Conservation (phyloP, 2,329 filamentous ascomycete species). For the Penicillium sp. region DNA sequence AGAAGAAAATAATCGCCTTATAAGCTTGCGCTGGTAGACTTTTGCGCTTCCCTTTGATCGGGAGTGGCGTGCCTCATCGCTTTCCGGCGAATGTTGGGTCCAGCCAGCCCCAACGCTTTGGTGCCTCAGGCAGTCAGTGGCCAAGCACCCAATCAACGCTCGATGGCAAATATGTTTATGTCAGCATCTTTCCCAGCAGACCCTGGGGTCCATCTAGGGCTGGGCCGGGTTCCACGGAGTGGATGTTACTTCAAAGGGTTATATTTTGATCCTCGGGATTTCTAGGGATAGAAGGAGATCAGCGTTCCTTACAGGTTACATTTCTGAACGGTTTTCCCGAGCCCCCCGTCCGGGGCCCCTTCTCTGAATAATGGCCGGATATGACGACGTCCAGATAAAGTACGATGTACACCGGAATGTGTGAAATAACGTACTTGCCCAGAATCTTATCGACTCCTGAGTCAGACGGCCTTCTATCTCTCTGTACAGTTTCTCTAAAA, state of each 20-base stretch:
- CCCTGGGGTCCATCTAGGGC: neutral
- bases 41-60: constrained; percentile 4
- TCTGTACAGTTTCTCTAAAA: too few species aligned
- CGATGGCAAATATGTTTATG: constrained; percentile 1
- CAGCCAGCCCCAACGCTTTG: constrained; percentile 34
- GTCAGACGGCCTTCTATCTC: too few species aligned
- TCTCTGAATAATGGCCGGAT: neutral
- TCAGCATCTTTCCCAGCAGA: neutral
- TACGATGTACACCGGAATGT: neutral
- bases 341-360: neutral
- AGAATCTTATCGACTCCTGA: neutral
- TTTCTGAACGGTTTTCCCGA: neutral
- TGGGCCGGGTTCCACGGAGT: neutral
- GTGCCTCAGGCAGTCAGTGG: constrained; percentile 10
- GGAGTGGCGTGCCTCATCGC: constrained; percentile 19
- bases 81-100: constrained; percentile 30
- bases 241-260: neutral
- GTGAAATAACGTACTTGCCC: neutral
- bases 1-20: constrained; percentile 3
- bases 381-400: neutral
- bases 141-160: constrained; percentile 1
- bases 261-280: neutral
- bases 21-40: constrained; percentile 4
- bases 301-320: neutral
- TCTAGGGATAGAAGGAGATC: neutral